phyloP scores from a whole-genome alignment of 2,329 filamentous ascomycete genomes.

The Domatiomyces catenatus region DNA sequence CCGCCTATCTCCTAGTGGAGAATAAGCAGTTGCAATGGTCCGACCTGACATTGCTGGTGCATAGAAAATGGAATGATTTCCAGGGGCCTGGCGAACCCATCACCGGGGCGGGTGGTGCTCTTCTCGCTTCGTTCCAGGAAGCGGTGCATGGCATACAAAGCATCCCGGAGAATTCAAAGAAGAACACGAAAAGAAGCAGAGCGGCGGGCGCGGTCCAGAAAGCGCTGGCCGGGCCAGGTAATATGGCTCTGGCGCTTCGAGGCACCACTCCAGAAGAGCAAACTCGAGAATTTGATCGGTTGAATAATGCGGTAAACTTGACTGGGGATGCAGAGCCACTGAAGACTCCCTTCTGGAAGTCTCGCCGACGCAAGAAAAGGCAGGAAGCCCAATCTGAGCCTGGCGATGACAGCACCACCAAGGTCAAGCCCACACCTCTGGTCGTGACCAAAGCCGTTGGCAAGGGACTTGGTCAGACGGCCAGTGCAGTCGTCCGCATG shows the following conservation, averaged over 20 bases:
- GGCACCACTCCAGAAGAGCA: slow-evolving; percentile 7
- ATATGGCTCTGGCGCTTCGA: slow-evolving; percentile 11
- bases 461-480: slow-evolving; percentile 13
- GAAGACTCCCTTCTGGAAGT: slow-evolving; percentile 2
- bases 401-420: slow-evolving; percentile 1
- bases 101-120: slow-evolving; percentile 33
- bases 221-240: slow-evolving; percentile 10
- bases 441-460: slow-evolving; percentile 13
- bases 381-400: slow-evolving; percentile 1
- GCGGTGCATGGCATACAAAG: slow-evolving; percentile 35
- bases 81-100: slow-evolving; percentile 40
- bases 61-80: slow-evolving; percentile 39
- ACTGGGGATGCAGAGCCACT: slow-evolving; percentile 13
- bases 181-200: slow-evolving; percentile 28
- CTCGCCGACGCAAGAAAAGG: not conserved
- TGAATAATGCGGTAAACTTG: slow-evolving; percentile 8
- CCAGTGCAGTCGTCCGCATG: slow-evolving; percentile 17
- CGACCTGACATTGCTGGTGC: slow-evolving; percentile 32
- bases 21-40: slow-evolving; percentile 37
- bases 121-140: slow-evolving; percentile 30
- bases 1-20: slow-evolving; percentile 38
- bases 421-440: slow-evolving; percentile 4
- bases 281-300: slow-evolving; percentile 4
- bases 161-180: slow-evolving; percentile 34
- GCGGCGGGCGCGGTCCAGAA: slow-evolving; percentile 7